Percentiles rank a stretch among this genome's conserved stretches.
Evolutionary conservation across 129 eudicot species (phyloP).

Genomic region (Kitagawia praeruptora): DNA sequence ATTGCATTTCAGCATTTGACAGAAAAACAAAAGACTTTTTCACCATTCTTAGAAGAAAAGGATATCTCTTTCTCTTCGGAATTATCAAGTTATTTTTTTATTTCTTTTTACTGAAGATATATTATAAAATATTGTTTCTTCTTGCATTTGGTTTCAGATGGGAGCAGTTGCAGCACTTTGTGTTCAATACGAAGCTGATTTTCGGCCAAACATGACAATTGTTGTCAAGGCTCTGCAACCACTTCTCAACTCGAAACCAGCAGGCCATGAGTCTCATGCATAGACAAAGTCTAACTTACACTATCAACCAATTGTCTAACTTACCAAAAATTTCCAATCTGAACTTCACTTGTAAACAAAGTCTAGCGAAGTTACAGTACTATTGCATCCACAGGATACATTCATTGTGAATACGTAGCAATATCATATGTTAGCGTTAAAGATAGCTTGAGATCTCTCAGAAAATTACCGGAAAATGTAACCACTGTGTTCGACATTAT

Average conservation of each 20-base stretch:
- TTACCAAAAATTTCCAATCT: neutral
- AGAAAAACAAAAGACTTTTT: neutral
- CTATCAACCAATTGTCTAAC: neutral
- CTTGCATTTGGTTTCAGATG: conserved; percentile 34
- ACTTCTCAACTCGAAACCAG: conserved; percentile 68
- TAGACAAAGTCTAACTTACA: conserved; percentile 14
- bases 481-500: neutral
- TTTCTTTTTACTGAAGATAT: neutral
- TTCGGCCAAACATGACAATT: conserved; percentile 95
- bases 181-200: conserved; percentile 95
- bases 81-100: too few species aligned
- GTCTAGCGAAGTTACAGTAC: neutral
- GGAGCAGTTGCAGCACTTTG: conserved; percentile 98
- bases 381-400: neutral
- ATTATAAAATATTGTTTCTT: neutral
- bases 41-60: neutral
- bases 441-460: neutral
- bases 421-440: neutral
- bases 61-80: too few species aligned
- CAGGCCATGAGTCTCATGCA: conserved; percentile 52
- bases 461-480: neutral
- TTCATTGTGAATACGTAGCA: neutral
- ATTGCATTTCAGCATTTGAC: neutral
- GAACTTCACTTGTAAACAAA: neutral
- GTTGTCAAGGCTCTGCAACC: conserved; percentile 98